phyloP scores from a whole-genome alignment of 1,284 basidiomycete genomes.

The Ceratobasidium sp. region DNA sequence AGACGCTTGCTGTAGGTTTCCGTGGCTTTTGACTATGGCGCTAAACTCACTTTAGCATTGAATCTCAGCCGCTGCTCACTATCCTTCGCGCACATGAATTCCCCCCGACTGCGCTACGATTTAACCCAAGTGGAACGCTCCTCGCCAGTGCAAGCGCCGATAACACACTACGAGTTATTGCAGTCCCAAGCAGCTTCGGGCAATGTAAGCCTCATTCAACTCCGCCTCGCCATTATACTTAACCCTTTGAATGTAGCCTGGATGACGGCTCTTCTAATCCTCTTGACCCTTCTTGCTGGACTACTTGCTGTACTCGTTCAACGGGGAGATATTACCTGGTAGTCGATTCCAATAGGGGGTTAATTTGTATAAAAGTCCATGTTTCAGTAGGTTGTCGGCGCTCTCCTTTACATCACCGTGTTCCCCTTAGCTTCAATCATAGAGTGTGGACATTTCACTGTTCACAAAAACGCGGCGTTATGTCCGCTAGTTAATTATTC shows the following conservation, averaged over 20 bases:
- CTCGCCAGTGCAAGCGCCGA: conserved; percentile 94
- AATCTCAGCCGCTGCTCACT: conserved; percentile 78
- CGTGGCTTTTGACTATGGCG: not conserved
- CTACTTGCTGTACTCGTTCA: conserved; percentile 35
- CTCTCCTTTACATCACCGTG: not conserved
- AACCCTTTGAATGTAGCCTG: conserved; percentile 50
- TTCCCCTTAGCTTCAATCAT: not conserved
- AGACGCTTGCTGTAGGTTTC: conserved; percentile 75
- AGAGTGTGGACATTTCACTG: not conserved
- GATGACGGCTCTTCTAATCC: conserved; percentile 56
- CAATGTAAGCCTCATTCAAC: conserved; percentile 7
- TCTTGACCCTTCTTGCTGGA: conserved; percentile 41
- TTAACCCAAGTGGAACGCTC: conserved; percentile 84
- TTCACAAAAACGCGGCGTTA: not conserved
- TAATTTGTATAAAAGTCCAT: not conserved
- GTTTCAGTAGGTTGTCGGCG: not conserved
- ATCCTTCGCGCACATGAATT: conserved; percentile 96
- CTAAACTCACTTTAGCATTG: not conserved
- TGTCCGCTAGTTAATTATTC: not conserved
- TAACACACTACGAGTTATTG: conserved; percentile 85
- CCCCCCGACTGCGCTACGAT: conserved; percentile 88
- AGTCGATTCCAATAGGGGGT: not conserved
- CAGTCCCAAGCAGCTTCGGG: conserved; percentile 68
- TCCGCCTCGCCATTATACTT: conserved; percentile 32
- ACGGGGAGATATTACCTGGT: conserved; percentile 35